Conservation (phyloP, 1,139 yeast genomes). For the Blastobotrys raffinosifermentans region DNA sequence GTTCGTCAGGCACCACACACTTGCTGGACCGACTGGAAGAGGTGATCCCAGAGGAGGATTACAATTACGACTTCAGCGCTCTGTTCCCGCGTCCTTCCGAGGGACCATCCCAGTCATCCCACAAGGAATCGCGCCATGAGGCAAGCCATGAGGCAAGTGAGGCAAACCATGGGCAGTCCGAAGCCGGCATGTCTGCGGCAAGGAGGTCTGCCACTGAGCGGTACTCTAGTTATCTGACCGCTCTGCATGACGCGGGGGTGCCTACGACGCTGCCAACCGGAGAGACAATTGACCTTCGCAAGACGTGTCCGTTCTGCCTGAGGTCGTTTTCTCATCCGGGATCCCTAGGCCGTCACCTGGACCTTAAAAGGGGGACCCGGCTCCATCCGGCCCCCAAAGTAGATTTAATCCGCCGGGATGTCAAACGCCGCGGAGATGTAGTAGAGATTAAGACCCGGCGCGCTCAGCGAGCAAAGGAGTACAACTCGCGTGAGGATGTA, state of each 20-base stretch:
- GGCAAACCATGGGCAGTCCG: constrained; percentile 9
- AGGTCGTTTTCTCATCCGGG: constrained; percentile 47
- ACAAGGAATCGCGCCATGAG: too few relatives aligned
- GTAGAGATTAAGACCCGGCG: constrained; percentile 39
- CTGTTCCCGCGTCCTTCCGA: too few relatives aligned
- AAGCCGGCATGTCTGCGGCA: not conserved
- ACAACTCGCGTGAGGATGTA: constrained; percentile 43
- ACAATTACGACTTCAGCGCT: too few relatives aligned
- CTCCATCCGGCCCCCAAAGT: constrained; percentile 42
- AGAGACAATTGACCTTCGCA: constrained; percentile 29
- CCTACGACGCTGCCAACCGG: constrained; percentile 11
- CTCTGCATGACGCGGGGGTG: constrained; percentile 4
- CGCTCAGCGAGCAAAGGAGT: constrained; percentile 36
- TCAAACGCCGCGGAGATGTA: constrained; percentile 44
- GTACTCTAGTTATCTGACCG: too few relatives aligned
- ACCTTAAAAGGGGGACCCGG: constrained; percentile 42
- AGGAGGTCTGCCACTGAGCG: too few relatives aligned
- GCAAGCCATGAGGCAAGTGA: constrained; percentile 5
- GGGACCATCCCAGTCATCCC: too few relatives aligned
- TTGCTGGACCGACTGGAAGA: too few relatives aligned
- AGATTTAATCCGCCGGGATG: constrained; percentile 39
- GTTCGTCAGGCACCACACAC: too few relatives aligned
- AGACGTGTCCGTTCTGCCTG: constrained; percentile 44
- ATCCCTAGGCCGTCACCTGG: constrained; percentile 47
- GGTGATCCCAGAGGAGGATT: too few relatives aligned